phyloP scores from a whole-genome alignment of 352 stramenopile genomes.

The Globisporangium parvum region DNA sequence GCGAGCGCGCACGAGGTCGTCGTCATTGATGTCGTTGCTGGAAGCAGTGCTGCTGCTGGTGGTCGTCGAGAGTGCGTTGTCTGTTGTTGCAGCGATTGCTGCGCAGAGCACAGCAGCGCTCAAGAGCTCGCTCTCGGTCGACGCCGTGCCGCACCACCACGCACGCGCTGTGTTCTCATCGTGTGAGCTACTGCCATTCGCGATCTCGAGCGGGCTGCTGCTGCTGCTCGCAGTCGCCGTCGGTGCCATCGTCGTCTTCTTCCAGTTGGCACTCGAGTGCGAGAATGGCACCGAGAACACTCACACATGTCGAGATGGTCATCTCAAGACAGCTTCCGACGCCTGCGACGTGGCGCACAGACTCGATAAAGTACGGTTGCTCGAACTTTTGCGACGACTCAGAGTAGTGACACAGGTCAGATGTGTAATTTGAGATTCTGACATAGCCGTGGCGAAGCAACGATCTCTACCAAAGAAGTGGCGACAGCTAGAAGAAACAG shows the following conservation, averaged over 20 bases:
- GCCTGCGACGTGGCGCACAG: no score
- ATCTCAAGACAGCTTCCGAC: no score
- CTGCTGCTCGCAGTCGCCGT: constrained; percentile 1
- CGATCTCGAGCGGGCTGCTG: neutral
- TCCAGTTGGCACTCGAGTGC: neutral
- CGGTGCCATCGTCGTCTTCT: neutral
- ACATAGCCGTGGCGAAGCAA: no score
- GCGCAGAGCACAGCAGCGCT: constrained; percentile 74
- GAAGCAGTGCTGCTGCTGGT: no score
- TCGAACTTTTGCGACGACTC: no score
- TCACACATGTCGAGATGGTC: no score
- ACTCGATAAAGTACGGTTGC: no score
- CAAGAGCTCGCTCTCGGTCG: constrained; percentile 66
- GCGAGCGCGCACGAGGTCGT: constrained; percentile 10
- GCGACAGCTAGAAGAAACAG: no score
- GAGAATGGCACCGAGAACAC: no score
- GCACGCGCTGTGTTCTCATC: neutral
- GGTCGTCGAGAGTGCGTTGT: neutral
- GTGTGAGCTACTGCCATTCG: neutral
- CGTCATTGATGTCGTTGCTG: constrained; percentile 14
- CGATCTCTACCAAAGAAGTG: no score
- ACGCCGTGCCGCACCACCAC: constrained; percentile 50
- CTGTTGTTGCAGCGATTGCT: constrained; percentile 27
- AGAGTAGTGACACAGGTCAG: no score
- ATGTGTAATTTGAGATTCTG: no score